These are phyloP conservation scores for Crithidia fasciculata DNA, from an alignment of 208 protist species.

Conservation along the genomic window DNA sequence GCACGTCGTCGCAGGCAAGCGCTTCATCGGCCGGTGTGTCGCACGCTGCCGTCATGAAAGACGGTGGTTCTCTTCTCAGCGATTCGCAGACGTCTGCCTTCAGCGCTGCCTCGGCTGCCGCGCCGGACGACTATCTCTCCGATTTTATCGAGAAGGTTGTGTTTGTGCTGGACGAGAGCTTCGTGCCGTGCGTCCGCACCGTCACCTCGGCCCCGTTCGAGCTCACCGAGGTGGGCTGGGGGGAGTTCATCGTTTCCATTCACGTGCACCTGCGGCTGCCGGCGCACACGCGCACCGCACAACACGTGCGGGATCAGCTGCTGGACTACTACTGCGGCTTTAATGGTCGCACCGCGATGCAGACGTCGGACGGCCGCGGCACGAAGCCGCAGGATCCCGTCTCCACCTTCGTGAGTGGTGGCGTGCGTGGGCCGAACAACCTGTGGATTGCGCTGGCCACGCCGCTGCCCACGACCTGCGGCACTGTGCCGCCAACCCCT, in stretches of 20 bases:
- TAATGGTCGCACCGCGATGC: constrained; percentile 28
- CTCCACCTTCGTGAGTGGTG: constrained; percentile 26
- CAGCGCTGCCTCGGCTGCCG: constrained; percentile 6
- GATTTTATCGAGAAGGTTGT: constrained; percentile 78
- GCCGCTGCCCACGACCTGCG: constrained; percentile 24
- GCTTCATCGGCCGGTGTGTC: constrained; percentile 1
- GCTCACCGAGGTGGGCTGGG: constrained; percentile 86
- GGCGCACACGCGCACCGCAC: constrained; percentile 21
- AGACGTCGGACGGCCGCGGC: constrained; percentile 32
- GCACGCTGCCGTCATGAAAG: not conserved
- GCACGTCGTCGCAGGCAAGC: not conserved
- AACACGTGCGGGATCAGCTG: constrained; percentile 17
- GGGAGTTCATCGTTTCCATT: constrained; percentile 87
- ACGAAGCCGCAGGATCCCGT: constrained; percentile 34
- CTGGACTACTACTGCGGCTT: constrained; percentile 39
- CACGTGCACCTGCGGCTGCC: constrained; percentile 66
- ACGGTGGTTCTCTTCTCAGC: not conserved
- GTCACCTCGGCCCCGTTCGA: constrained; percentile 79
- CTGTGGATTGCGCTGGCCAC: constrained; percentile 26
- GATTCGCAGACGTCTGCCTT: constrained; percentile 25
- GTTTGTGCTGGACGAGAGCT: constrained; percentile 83
- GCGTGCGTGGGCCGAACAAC: constrained; percentile 17
- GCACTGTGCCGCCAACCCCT: constrained; percentile 20
- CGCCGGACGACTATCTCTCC: constrained; percentile 59
- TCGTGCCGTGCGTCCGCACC: constrained; percentile 67